Conservation (phyloP, 108 stramenopile genomes). For the Mediolabrus comicus region DNA sequence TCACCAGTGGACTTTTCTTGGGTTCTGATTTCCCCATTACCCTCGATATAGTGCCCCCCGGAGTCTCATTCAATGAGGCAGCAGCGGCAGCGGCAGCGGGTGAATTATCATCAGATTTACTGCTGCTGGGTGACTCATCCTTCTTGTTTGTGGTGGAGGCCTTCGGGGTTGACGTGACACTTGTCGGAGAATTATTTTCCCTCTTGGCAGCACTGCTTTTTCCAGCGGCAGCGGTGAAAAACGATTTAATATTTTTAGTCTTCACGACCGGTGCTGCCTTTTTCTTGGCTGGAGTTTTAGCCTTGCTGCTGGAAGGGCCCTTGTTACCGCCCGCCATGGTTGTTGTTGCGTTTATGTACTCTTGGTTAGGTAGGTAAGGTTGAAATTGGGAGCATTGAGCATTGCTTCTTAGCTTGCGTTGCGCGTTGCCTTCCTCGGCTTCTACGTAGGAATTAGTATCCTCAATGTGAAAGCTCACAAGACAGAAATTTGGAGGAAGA, state of each 20-base stretch:
- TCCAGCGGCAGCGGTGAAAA: background rate
- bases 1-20: too few species aligned
- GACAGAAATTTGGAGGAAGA: too few species aligned
- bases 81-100: background rate
- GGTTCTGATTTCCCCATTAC: too few species aligned
- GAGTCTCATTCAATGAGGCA: background rate
- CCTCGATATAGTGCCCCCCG: too few species aligned
- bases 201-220: background rate
- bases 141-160: background rate
- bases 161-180: background rate
- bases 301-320: background rate
- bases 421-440: too few species aligned
- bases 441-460: too few species aligned
- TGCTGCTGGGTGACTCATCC: too few species aligned
- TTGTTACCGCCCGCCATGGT: background rate
- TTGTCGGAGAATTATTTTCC: background rate
- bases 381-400: too few species aligned
- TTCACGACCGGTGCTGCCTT: conserved; percentile 1
- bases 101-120: background rate
- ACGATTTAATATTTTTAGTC: background rate
- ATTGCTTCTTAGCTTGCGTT: too few species aligned
- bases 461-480: too few species aligned
- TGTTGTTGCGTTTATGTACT: too few species aligned
- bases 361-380: too few species aligned
- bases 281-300: background rate